Base-by-base conservation (phyloP, 495 filamentous ascomycete species). In the Talaromyces ruber region DNA sequence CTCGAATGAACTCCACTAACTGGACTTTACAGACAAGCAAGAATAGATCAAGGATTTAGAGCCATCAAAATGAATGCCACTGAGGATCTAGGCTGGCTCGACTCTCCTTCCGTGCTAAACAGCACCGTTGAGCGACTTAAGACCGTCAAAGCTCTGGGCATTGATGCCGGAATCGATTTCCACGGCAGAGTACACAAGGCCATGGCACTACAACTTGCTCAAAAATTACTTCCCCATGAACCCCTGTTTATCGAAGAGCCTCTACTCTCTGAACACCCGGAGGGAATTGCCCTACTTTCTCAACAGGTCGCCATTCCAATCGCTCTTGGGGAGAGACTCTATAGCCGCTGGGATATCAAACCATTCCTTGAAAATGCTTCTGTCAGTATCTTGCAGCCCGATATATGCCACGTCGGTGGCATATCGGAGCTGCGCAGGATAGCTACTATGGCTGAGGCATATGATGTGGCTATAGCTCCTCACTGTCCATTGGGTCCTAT, bases 51-150 rank as follows among this genome's bases (percentile, higher is more conserved):
- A 71, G 89, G 88, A 4, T 89, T 91, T 72, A 84, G 76, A 25
- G 79, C 84, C 4, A 77, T 91, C 59, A 92, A 91, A 68, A 92
- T 92, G 89, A 92, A 93, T 65, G 89, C 83, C 14, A 91, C 88
- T 2, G 88, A 86, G 67, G 88, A 90, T 64, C 71, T 91, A 22
- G 87, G 86, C 62, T 92, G 88, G 89, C 78, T 92, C 2, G 89
- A 92, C 70, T 88, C 86, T 11, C 88, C 89, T 6, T 70, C 74
- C 8, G 80, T 75, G 2, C 74, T 93, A 4, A 76, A 87, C 16
- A 74, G 81, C 22, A 84, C 81, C 63, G 83, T 91, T 1, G 85
- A 90, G 65, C 78, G 88, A 39, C 34, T 39, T 0, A 39, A 39
- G 6, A 39, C 34, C 14, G 34, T 39, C 12, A 39, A 39, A 39